phyloP scores from a whole-genome alignment of 139 green algal species.

The Chlorella sorokiniana region DNA sequence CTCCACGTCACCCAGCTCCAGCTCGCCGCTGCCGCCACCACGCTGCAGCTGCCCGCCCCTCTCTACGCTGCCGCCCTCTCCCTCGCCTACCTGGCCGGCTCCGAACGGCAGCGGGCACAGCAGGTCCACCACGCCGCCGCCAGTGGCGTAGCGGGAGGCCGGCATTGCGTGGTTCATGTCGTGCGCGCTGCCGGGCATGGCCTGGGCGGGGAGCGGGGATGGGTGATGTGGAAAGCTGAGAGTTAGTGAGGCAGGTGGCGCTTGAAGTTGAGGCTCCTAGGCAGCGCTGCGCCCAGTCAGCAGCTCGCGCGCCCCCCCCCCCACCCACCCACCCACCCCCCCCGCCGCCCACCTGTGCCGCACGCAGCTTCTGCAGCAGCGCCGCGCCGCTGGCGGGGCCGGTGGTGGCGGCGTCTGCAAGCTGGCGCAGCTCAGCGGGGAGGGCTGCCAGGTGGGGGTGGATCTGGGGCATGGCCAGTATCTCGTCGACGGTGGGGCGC shows the following conservation, averaged over 20 bases:
- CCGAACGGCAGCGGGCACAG: not conserved
- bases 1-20: not conserved
- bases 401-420: not conserved
- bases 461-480: not conserved
- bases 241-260: not conserved
- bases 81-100: not conserved
- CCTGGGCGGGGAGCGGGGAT: not conserved
- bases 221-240: not conserved
- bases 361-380: too few species aligned
- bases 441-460: constrained; percentile 12
- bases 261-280: not conserved
- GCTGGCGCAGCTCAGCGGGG: not conserved
- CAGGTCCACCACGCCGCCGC: constrained; percentile 3
- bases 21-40: not conserved
- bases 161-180: constrained; percentile 14
- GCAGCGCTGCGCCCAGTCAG: too few species aligned
- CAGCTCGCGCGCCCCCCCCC: too few species aligned
- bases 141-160: not conserved
- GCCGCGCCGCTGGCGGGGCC: too few species aligned
- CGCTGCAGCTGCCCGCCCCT: not conserved
- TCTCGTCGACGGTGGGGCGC: constrained; percentile 5
- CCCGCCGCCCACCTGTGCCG: too few species aligned
- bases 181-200: not conserved
- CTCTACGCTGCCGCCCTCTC: not conserved
- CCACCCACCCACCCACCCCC: too few species aligned